Base-by-base conservation (phyloP, 805 yeast genomes). In the Aciculoconidium aculeatum region DNA sequence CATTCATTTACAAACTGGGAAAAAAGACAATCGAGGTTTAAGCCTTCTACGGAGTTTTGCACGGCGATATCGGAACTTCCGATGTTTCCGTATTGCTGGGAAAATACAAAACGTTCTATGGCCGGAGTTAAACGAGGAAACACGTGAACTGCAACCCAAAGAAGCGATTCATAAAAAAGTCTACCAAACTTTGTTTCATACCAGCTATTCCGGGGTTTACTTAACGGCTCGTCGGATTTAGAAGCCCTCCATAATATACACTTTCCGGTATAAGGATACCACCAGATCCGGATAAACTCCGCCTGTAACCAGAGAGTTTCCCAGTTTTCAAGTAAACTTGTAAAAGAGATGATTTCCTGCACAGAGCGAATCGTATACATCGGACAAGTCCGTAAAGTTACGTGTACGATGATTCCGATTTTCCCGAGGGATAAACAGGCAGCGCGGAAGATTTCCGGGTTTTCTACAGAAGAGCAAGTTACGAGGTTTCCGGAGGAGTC, bases 1-100 rank as follows among this genome's bases (percentile, higher is more conserved):
- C 97, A 90, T 60, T 90, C 98, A 51, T 88, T 78, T 28, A 90
- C 97, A 58, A 78, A 88, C 56, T 90, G 98, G 24, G 87, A 77
- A 55, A 86, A 90, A 42, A 90, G 63, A 54, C 97, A 92, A 61
- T 92, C 97, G 95, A 90, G 85, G 55, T 84, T 86, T 47, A 90
- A 74, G 5, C 90, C 95, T 35, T 81, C 84, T 25, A 84, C 90
- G 3, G 95, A 80, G 35, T 74, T 71, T 46, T 80, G 86, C 7
- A 88, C 85, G 2, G 84, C 81, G 27, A 72, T 57, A 31, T 72
- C 77, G 17, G 75, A 77, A n/a, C 52, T 53, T 20, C 79, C 76
- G 21, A 69, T 64, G 5, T 83, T 78, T 5, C 95, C 95, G 47
- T 82, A 88, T 58, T 86, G 96, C 52, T 83, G 80, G 11, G 69